Evolutionary conservation across 1,139 yeast genomes (phyloP).

Genomic region (Hyphopichia fennica): DNA sequence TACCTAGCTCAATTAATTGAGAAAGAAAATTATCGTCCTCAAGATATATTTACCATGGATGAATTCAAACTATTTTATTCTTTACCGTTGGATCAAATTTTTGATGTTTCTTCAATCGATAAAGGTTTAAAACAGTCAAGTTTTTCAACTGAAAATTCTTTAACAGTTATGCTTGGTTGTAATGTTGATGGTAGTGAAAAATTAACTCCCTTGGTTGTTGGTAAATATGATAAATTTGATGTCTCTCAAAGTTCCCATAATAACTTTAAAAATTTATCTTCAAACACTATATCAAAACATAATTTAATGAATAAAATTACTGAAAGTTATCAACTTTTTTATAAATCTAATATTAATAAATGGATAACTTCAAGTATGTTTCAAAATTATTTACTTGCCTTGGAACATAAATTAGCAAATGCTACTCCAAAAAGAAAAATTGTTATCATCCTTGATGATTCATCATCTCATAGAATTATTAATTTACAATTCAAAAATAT

Average conservation of each 20-base stretch:
- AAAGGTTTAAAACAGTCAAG: conserved; percentile 46
- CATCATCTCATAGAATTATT: conserved; percentile 61
- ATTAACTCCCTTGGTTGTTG: conserved; percentile 59
- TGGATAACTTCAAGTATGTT: conserved; percentile 69
- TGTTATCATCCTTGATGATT: conserved; percentile 57
- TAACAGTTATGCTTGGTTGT: conserved; percentile 63
- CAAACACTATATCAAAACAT: conserved; percentile 19
- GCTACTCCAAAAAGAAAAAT: conserved; percentile 47
- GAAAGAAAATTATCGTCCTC: conserved; percentile 42
- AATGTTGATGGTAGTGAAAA: conserved; percentile 66
- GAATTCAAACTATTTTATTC: conserved; percentile 63
- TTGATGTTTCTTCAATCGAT: conserved; percentile 47
- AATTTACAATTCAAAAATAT: conserved; percentile 57
- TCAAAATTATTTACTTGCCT: conserved; percentile 58
- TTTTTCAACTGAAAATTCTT: conserved; percentile 51
- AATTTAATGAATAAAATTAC: conserved; percentile 48
- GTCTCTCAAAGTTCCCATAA: conserved; percentile 31
- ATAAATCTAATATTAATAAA: conserved; percentile 60
- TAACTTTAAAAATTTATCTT: conserved; percentile 28
- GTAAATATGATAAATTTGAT: conserved; percentile 59
- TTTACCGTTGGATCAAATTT: conserved; percentile 61
- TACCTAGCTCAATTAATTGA: conserved; percentile 33
- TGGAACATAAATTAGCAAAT: conserved; percentile 54
- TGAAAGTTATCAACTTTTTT: conserved; percentile 51
- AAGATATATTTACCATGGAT: conserved; percentile 59